Evolutionary conservation across 2,329 filamentous ascomycete species (phyloP).

Genomic region (Aspergillus thermomutatus): DNA sequence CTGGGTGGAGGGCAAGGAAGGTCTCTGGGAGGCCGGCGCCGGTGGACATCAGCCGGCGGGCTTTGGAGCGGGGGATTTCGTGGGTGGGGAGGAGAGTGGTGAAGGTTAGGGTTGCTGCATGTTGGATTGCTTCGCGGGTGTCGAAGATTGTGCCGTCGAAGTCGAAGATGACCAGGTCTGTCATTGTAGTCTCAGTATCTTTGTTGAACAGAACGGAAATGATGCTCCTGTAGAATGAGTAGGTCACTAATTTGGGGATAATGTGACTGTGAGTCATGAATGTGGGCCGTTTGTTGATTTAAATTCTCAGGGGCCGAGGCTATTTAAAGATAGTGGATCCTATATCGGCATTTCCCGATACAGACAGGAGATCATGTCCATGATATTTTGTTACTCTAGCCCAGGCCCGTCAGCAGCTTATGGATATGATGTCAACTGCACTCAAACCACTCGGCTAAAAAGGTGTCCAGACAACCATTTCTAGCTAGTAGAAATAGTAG

Average conservation of each 20-base stretch:
- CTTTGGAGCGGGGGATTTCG: background rate
- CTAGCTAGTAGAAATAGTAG: too few species aligned
- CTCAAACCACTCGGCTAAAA: too few species aligned
- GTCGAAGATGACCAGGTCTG: slow-evolving; percentile 14
- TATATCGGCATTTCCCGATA: background rate
- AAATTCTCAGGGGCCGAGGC: background rate
- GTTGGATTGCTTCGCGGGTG: slow-evolving; percentile 12
- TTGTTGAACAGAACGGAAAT: background rate
- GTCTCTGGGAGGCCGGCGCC: slow-evolving; percentile 8
- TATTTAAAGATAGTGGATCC: background rate
- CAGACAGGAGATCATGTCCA: background rate
- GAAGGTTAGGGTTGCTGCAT: slow-evolving; percentile 8
- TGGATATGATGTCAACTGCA: too few species aligned
- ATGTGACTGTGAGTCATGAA: background rate
- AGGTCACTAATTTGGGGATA: too few species aligned
- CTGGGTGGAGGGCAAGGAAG: slow-evolving; percentile 8
- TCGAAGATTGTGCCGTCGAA: slow-evolving; percentile 19
- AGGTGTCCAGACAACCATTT: too few species aligned
- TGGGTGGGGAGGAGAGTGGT: slow-evolving; percentile 5
- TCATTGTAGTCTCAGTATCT: background rate
- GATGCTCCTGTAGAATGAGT: background rate
- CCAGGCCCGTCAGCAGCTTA: too few species aligned
- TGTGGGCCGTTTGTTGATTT: too few species aligned
- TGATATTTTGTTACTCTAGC: too few species aligned
- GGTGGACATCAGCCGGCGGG: slow-evolving; percentile 8